Percentiles rank a stretch among this genome's conserved stretches.
These are phyloP conservation scores for Scedosporium apiospermum DNA, from an alignment of 2,329 filamentous ascomycete species.

Conservation along the genomic window DNA sequence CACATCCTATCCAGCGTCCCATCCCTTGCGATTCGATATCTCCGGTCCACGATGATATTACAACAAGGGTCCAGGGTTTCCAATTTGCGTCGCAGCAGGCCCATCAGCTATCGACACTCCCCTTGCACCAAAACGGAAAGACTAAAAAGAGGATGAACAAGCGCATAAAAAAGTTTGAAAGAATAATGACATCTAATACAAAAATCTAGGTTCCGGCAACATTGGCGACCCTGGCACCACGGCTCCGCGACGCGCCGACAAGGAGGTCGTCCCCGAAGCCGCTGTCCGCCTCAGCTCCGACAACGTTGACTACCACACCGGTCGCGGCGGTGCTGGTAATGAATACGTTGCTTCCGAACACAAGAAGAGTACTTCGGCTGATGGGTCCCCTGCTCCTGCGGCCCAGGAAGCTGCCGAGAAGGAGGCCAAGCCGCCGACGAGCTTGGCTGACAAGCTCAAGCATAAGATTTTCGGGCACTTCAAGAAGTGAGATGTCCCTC, in stretches of 20 bases:
- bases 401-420: constrained; percentile 7
- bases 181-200: background rate
- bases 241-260: constrained; percentile 33
- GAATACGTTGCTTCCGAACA: constrained; percentile 28
- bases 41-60: no score
- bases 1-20: background rate
- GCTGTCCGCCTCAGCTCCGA: constrained; percentile 40
- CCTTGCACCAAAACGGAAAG: background rate
- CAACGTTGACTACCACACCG: constrained; percentile 43
- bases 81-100: no score
- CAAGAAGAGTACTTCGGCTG: constrained; percentile 20
- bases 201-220: constrained; percentile 42
- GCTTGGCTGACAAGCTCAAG: constrained; percentile 50
- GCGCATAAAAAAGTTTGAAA: background rate
- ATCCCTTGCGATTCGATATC: background rate
- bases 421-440: constrained; percentile 19
- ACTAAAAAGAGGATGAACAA: background rate
- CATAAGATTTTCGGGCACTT: constrained; percentile 40
- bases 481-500: constrained; percentile 29
- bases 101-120: background rate
- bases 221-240: constrained; percentile 39
- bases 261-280: constrained; percentile 41
- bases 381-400: constrained; percentile 10
- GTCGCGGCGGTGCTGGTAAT: constrained; percentile 52
- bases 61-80: no score